Evolutionary conservation across 352 stramenopile genomes (phyloP), one percentile per base, ranked within the genome.

Genomic region (Thalassiosira oceanica): DNA sequence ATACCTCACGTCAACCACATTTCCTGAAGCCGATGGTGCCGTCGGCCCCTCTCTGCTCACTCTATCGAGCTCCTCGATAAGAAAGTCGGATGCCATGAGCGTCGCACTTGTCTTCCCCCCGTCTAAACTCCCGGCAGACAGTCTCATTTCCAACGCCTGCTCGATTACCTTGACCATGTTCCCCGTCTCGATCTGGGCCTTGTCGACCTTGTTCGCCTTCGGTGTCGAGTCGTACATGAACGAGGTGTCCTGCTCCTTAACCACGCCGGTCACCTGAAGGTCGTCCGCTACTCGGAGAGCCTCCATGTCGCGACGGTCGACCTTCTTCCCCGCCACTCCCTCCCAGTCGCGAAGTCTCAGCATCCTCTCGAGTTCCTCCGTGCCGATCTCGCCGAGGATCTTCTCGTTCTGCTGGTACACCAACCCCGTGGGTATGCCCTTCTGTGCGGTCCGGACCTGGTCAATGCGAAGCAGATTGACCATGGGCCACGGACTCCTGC

Each of bases 391-490:
- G 13, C 54, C 65, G 2, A 95, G 69, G 1, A 86, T 93, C 51
- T 92, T 92, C 78, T 94, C 89, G 66, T 95, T 95, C 66, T 94
- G 88, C 58, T 84, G 81, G 68, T 94, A 94, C 2, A 94, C 90
- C 7, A 94, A 62, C 23, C 88, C 90, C n/a, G 90, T 95, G 7
- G 90, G 90, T 76, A 95, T 93, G 13, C 84, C 87, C 61, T 82
- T 88, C 74, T 95, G 90, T 0, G 86, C 90, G 5, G 80, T 68
- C 36, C 84, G 71, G 3, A 95, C 90, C 74, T 91, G 84, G 23
- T 76, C 83, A 23, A 88, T 94, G 27, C 90, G 73, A n/a, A 95
- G 71, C 54, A 95, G 92, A 74, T 95, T 95, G 60, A 95, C 92
- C 90, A 95, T 95, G 7, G 90, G 90, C 74, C 85, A 94, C 0